Evolutionary conservation across 2,329 filamentous ascomycete species (phyloP).

Genomic region (Fusarium decemcellulare): DNA sequence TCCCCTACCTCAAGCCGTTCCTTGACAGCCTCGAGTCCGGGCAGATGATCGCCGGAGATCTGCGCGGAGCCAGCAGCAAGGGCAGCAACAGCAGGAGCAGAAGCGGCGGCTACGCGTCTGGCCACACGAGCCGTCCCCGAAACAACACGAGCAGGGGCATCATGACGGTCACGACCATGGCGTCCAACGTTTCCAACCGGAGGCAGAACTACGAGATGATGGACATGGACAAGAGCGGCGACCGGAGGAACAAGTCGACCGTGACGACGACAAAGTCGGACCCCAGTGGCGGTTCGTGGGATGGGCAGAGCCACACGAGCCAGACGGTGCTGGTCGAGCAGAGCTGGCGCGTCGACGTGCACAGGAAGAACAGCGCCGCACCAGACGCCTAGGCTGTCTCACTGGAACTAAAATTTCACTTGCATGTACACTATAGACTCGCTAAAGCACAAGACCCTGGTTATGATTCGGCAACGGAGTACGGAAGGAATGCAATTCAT

Average conservation of each 20-base stretch:
- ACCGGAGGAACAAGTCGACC: constrained; percentile 12
- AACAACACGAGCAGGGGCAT: constrained; percentile 5
- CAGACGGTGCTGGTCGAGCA: constrained; percentile 41
- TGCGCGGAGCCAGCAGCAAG: constrained; percentile 24
- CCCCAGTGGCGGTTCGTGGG: constrained; percentile 26
- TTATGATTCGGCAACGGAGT: too few species aligned
- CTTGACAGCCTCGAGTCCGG: constrained; percentile 41
- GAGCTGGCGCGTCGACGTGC: constrained; percentile 37
- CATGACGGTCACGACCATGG: constrained; percentile 13
- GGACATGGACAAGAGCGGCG: constrained; percentile 25
- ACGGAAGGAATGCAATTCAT: too few species aligned
- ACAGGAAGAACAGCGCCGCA: constrained; percentile 22
- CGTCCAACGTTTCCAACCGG: constrained; percentile 26
- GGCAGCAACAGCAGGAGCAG: constrained; percentile 30
- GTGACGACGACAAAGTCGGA: constrained; percentile 13
- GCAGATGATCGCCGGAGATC: constrained; percentile 37
- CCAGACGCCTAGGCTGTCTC: not conserved
- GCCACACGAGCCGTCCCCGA: constrained; percentile 3
- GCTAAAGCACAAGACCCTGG: too few species aligned
- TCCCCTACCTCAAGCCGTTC: constrained; percentile 42
- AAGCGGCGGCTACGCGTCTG: constrained; percentile 10
- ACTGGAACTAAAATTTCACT: too few species aligned
- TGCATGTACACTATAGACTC: too few species aligned
- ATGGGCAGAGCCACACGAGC: constrained; percentile 41
- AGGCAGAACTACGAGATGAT: constrained; percentile 37